Evolutionary conservation across 2,329 filamentous ascomycete species (phyloP).

Genomic region (Ophiostoma triangulosporum): DNA sequence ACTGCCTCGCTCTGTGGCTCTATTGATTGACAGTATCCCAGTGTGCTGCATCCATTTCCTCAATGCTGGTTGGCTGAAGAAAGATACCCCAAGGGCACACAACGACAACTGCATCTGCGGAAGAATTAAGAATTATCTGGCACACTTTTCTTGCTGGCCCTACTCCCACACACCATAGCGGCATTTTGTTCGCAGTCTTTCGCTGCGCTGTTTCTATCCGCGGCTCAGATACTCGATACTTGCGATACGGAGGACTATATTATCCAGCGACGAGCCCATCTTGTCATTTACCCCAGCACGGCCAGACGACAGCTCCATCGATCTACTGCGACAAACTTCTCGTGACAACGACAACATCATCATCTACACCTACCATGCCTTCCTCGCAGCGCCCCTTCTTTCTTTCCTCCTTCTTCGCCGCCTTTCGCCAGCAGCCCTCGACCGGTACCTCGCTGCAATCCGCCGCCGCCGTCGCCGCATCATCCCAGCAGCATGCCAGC

Average conservation of each 20-base stretch:
- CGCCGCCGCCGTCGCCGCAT: constrained; percentile 13
- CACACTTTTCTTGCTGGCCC: background rate
- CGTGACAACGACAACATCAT: background rate
- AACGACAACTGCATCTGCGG: background rate
- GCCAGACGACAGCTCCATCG: too few species aligned
- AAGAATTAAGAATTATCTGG: background rate
- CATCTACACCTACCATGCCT: constrained; percentile 25
- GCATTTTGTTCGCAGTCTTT: background rate
- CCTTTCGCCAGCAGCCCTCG: constrained; percentile 36
- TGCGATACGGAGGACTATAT: too few species aligned
- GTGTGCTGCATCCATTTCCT: background rate
- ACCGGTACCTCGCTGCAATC: constrained; percentile 15
- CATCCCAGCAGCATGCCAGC: constrained; percentile 22
- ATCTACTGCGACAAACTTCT: too few species aligned
- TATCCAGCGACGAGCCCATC: background rate
- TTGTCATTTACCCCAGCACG: too few species aligned
- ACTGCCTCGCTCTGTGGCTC: background rate
- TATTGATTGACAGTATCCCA: background rate
- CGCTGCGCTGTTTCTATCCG: background rate
- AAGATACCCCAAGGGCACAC: background rate
- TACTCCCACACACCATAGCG: background rate
- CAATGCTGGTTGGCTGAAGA: background rate
- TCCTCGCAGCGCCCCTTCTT: constrained; percentile 39
- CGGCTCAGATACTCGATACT: too few species aligned
- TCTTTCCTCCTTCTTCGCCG: constrained; percentile 42